Base-by-base conservation (phyloP, 768 basidiomycete genomes). In the Lyophyllum decastes region DNA sequence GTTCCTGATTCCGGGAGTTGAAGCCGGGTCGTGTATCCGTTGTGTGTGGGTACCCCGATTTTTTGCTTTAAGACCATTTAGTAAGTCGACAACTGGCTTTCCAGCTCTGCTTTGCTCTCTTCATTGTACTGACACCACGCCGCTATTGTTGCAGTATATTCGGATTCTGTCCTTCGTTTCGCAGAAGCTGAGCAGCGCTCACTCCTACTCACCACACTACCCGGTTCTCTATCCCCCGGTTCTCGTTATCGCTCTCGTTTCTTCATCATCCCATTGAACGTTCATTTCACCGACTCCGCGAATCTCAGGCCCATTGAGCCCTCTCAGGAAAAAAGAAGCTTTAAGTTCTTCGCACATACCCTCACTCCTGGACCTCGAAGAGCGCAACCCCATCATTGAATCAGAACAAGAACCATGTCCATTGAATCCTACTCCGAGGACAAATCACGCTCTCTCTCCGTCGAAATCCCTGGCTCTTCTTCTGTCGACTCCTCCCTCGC, bases 401-500 rank as follows among this genome's bases (percentile, higher is more conserved):
- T 34, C 17, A 41, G 9, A 49, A 17, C 35, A 27, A 14, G 30
- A 21, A 48, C 19, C 25, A 64, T 64, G 63, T 62, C 63, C 10
- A 24, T 34, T 27, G 55, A 59, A 46, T 57, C 54, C n/a, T 49
- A 40, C 41, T 54, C 61, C 25, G 53, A 49, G 49, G 63, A 62
- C 54, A 45, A 49, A 22, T 40, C 52, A 2, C 55, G 16, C 19
- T 49, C 54, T 4, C 45, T 58, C 14, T 60, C 61, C 21, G 26
- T 64, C 47, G 61, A 55, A 46, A 55, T 60, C 8, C 47, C 58
- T 11, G 35, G 45, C 22, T 34, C 61, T 5, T 61, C 62, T 22
- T 58, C 60, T 19, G 52, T 58, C 2, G 49, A 56, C 1, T 61
- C 59, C n/a, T 63, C 64, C 8, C 55, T 60, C 2, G 35, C 46